Evolutionary conservation across 805 yeast species (phyloP).

Genomic region (Metschnikowia lunata): DNA sequence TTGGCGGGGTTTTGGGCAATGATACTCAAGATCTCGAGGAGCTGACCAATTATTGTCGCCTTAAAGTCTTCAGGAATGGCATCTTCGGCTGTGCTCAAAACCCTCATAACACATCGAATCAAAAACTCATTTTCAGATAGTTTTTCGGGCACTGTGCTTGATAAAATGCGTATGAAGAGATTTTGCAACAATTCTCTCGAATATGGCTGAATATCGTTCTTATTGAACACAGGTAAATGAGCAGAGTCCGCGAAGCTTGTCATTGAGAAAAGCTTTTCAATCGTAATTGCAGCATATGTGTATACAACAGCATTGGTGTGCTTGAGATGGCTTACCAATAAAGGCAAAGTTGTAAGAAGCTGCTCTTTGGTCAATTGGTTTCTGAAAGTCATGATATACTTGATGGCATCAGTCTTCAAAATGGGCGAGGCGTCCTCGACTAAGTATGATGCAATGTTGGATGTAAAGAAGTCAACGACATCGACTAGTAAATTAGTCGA

Average conservation of each 20-base stretch:
- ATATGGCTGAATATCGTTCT: slow-evolving; percentile 61
- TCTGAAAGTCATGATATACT: slow-evolving; percentile 83
- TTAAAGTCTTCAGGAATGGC: slow-evolving; percentile 43
- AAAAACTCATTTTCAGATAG: slow-evolving; percentile 92
- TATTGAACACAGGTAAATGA: slow-evolving; percentile 59
- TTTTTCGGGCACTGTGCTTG: slow-evolving; percentile 66
- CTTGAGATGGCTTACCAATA: slow-evolving; percentile 63
- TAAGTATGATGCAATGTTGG: slow-evolving; percentile 79
- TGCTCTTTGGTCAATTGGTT: slow-evolving; percentile 89
- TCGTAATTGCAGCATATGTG: slow-evolving; percentile 90
- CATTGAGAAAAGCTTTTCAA: slow-evolving; percentile 81
- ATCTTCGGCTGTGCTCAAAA: slow-evolving; percentile 68
- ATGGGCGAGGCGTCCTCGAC: slow-evolving; percentile 66
- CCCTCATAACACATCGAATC: slow-evolving; percentile 84
- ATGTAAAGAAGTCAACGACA: slow-evolving; percentile 78
- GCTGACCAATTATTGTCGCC: slow-evolving; percentile 53
- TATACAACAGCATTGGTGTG: slow-evolving; percentile 70
- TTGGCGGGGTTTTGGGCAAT: slow-evolving; percentile 90
- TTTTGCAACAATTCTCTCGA: slow-evolving; percentile 59
- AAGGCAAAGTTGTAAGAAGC: slow-evolving; percentile 71
- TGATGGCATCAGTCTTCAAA: slow-evolving; percentile 86
- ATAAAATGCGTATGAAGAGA: slow-evolving; percentile 61
- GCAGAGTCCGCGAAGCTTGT: slow-evolving; percentile 52
- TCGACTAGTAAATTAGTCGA: slow-evolving; percentile 81
- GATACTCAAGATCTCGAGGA: slow-evolving; percentile 61